Evolutionary conservation across 768 basidiomycete species (phyloP).

Genomic region (Amanita thiersii): DNA sequence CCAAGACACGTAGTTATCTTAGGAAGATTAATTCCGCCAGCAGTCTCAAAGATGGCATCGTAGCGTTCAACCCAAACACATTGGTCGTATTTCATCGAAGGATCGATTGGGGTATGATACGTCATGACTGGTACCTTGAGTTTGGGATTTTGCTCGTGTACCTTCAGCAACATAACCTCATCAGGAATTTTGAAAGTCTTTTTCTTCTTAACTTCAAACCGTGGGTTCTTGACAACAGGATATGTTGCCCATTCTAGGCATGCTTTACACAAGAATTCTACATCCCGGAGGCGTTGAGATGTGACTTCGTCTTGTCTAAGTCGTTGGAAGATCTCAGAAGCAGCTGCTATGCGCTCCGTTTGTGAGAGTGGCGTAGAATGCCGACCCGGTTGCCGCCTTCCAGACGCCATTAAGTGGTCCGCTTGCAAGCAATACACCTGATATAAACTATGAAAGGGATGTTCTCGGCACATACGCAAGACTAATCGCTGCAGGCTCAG

Average conservation of each 20-base stretch:
- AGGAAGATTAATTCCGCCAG: slow-evolving; percentile 78
- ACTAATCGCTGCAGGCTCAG: slow-evolving; percentile 55
- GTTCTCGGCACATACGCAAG: slow-evolving; percentile 74
- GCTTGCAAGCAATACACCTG: slow-evolving; percentile 73
- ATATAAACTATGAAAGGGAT: slow-evolving; percentile 91
- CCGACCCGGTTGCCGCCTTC: slow-evolving; percentile 40
- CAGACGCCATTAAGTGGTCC: slow-evolving; percentile 13
- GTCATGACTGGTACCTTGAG: slow-evolving; percentile 84
- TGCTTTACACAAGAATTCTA: slow-evolving; percentile 56
- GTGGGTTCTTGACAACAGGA: slow-evolving; percentile 32
- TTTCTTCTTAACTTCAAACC: slow-evolving; percentile 14
- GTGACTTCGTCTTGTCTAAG: slow-evolving; percentile 33
- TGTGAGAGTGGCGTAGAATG: slow-evolving; percentile 35
- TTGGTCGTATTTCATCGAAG: slow-evolving; percentile 54
- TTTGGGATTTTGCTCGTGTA: too few relatives aligned
- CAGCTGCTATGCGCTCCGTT: slow-evolving; percentile 56
- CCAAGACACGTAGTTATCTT: slow-evolving; percentile 74
- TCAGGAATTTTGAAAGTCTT: slow-evolving; percentile 35
- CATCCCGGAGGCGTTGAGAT: slow-evolving; percentile 33
- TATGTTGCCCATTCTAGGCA: slow-evolving; percentile 70
- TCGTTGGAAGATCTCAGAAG: slow-evolving; percentile 49
- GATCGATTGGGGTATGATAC: slow-evolving; percentile 57
- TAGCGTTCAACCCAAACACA: slow-evolving; percentile 68
- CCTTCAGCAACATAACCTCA: slow-evolving; percentile 32
- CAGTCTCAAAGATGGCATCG: slow-evolving; percentile 44